Percentiles rank a stretch among this genome's conserved stretches.
Conservation (phyloP, 2,329 filamentous ascomycete genomes). For the Xylaria sp. region DNA sequence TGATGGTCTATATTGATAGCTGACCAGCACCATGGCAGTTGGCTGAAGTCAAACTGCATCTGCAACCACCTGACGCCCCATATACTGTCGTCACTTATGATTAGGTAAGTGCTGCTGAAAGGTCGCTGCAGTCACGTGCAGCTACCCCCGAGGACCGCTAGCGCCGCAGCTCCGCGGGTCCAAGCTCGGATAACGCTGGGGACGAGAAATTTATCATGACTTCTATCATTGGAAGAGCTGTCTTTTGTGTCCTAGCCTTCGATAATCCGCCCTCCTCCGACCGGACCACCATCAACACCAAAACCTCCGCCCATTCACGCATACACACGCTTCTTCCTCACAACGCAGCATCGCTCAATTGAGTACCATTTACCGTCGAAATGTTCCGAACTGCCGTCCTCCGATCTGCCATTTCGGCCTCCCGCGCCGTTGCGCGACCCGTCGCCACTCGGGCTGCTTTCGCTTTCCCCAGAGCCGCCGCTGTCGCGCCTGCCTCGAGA, state of each 20-base stretch:
- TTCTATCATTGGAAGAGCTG: conserved; percentile 39
- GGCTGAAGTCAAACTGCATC: not conserved
- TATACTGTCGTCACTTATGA: not conserved
- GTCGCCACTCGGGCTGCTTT: conserved; percentile 68
- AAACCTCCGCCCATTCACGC: not conserved
- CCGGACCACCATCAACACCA: conserved; percentile 10
- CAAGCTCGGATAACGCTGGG: conserved; percentile 40
- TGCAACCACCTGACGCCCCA: not conserved
- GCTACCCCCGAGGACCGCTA: conserved; percentile 39
- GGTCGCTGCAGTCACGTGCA: conserved; percentile 38
- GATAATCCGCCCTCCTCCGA: conserved; percentile 24
- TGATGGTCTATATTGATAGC: not conserved
- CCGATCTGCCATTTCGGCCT: conserved; percentile 74
- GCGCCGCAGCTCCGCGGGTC: conserved; percentile 43
- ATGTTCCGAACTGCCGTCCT: conserved; percentile 94
- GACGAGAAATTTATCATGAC: conserved; percentile 53
- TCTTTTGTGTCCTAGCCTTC: conserved; percentile 19
- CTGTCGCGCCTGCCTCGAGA: conserved; percentile 66
- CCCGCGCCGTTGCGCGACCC: conserved; percentile 67
- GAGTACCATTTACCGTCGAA: conserved; percentile 47
- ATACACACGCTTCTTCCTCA: not conserved
- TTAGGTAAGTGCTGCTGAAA: not conserved
- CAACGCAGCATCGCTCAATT: conserved; percentile 15
- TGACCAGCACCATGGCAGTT: not conserved
- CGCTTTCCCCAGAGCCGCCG: conserved; percentile 37